Conservation (phyloP, 805 yeast species). For the Lipomyces yamanashiensis region DNA sequence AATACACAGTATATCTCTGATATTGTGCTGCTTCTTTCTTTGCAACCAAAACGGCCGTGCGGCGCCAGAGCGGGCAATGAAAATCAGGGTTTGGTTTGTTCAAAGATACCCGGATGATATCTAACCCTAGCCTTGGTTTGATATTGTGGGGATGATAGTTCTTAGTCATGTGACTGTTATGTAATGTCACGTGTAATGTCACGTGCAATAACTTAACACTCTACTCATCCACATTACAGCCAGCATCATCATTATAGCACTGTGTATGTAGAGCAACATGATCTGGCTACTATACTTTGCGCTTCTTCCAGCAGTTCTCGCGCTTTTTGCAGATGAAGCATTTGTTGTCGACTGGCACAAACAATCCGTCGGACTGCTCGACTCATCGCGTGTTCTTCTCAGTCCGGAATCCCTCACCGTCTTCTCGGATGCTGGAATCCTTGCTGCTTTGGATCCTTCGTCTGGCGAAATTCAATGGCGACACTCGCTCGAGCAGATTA, state of each 20-base stretch:
- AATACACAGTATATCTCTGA: too few species aligned
- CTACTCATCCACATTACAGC: neutral
- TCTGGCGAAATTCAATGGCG: constrained; percentile 44
- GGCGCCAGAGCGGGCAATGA: too few species aligned
- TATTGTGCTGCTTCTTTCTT: too few species aligned
- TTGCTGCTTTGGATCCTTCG: constrained; percentile 38
- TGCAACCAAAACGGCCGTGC: too few species aligned
- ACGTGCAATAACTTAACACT: too few species aligned
- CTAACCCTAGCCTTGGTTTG: too few species aligned
- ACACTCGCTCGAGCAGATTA: constrained; percentile 17
- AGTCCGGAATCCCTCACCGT: constrained; percentile 33
- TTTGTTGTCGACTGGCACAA: constrained; percentile 44
- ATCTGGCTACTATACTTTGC: neutral
- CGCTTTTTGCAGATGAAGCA: constrained; percentile 46
- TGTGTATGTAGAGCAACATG: neutral
- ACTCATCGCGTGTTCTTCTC: constrained; percentile 10
- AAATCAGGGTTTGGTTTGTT: too few species aligned
- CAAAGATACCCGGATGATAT: too few species aligned
- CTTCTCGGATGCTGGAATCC: constrained; percentile 36
- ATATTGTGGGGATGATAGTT: too few species aligned
- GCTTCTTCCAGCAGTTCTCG: constrained; percentile 2
- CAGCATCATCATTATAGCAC: neutral
- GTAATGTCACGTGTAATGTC: too few species aligned
- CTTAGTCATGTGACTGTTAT: too few species aligned
- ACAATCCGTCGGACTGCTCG: constrained; percentile 40